These are phyloP conservation scores for Amoebophrya sp. DNA, from an alignment of 169 alveolate species.

Conservation along the genomic window DNA sequence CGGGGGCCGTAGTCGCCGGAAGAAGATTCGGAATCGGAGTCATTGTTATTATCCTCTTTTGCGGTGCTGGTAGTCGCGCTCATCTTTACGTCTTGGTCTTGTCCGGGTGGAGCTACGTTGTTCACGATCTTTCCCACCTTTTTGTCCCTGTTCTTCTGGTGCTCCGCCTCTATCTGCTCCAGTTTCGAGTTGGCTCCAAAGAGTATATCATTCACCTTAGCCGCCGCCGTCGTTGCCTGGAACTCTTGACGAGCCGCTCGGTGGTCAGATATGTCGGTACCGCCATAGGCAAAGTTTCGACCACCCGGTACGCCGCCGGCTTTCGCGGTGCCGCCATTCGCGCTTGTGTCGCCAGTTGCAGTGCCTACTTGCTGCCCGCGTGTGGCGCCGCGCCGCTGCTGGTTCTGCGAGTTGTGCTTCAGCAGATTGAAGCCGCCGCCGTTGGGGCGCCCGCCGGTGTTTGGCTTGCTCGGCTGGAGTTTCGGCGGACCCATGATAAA, in stretches of 20 bases:
- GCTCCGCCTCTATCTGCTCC: not conserved
- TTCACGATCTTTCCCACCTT: too few species aligned
- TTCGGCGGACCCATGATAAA: not conserved
- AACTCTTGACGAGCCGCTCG: too few species aligned
- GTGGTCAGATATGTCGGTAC: too few species aligned
- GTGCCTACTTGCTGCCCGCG: not conserved
- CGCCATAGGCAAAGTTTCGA: not conserved
- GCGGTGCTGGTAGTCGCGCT: not conserved
- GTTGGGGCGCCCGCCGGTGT: too few species aligned
- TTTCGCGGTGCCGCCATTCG: not conserved
- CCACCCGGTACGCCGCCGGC: not conserved
- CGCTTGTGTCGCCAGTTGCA: not conserved
- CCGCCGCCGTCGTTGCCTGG: not conserved
- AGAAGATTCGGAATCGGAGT: not conserved
- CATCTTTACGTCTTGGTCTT: not conserved
- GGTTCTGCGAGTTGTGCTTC: too few species aligned
- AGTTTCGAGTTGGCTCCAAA: not conserved
- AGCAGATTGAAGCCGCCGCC: too few species aligned
- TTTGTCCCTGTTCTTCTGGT: not conserved
- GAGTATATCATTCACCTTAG: not conserved
- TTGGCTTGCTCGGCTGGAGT: too few species aligned
- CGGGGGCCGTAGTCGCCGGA: not conserved
- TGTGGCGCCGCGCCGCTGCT: not conserved
- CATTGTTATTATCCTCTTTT: not conserved
- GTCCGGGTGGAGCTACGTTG: too few species aligned